phyloP scores from a whole-genome alignment of 805 yeast species.

The Myxozyma mucilagina region DNA sequence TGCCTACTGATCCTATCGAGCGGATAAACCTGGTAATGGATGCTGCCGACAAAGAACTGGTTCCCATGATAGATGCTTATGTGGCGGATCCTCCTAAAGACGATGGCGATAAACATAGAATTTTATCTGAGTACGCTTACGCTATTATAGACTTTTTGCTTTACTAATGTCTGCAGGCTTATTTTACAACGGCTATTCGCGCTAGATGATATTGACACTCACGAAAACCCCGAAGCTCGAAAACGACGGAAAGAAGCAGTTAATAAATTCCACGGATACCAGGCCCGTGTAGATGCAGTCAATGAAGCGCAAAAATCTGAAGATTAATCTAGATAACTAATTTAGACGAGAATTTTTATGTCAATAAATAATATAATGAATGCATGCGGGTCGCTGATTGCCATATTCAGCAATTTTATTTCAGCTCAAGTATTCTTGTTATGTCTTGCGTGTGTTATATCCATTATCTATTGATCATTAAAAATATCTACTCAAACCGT shows the following conservation, averaged over 20 bases:
- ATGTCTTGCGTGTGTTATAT: background rate
- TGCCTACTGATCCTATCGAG: slow-evolving; percentile 23
- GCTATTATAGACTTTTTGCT: background rate
- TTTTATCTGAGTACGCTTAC: slow-evolving; percentile 24
- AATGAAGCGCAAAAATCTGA: background rate
- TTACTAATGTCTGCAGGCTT: slow-evolving; percentile 11
- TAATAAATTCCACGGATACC: slow-evolving; percentile 33
- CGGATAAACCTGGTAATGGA: slow-evolving; percentile 20
- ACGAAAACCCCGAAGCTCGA: slow-evolving; percentile 34
- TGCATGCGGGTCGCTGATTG: background rate
- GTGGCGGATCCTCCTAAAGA: slow-evolving; percentile 18
- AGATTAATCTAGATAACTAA: background rate
- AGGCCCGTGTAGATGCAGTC: slow-evolving; percentile 33
- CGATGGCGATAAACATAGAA: slow-evolving; percentile 16
- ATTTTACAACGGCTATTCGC: slow-evolving; percentile 33
- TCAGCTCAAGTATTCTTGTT: background rate
- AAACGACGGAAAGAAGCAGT: slow-evolving; percentile 35
- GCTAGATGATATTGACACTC: slow-evolving; percentile 35
- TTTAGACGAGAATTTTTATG: background rate
- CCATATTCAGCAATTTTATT: background rate
- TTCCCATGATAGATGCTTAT: slow-evolving; percentile 25
- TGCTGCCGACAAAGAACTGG: slow-evolving; percentile 19
- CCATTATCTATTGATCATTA: background rate
- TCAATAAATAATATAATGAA: background rate
- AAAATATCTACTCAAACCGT: slow-evolving; percentile 2